These are phyloP conservation scores for Thuidium tamariscinum DNA, from an alignment of 225 moss, liverwort and hornwort genomes.

Conservation along the genomic window DNA sequence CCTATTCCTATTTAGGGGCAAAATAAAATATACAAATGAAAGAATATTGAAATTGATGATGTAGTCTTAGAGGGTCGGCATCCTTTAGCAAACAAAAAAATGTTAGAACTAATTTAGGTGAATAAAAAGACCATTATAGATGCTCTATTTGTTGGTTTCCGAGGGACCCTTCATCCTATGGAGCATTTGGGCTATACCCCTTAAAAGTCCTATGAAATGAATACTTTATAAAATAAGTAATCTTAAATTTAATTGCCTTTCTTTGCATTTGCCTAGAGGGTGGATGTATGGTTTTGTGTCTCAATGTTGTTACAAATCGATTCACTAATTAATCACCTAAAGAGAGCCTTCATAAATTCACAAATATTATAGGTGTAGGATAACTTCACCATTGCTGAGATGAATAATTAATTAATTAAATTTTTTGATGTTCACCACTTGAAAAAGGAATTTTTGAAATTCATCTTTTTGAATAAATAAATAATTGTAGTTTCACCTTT, in stretches of 20 bases:
- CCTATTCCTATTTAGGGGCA: too few species aligned
- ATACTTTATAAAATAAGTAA: not conserved
- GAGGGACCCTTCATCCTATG: accelerated
- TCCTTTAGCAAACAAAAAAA: not conserved
- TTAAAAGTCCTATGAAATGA: not conserved
- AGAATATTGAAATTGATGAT: not conserved
- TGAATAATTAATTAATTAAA: too few species aligned
- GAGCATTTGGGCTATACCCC: not conserved
- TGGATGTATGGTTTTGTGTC: too few species aligned
- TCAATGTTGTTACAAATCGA: too few species aligned
- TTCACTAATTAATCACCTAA: too few species aligned
- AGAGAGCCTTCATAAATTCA: too few species aligned
- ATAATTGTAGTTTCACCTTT: too few species aligned
- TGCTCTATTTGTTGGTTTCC: not conserved
- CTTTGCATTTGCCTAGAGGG: not conserved
- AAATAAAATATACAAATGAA: accelerated
- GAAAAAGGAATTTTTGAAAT: too few species aligned
- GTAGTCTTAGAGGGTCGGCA: accelerated
- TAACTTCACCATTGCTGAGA: too few species aligned
- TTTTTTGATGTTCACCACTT: too few species aligned
- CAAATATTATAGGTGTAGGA: too few species aligned
- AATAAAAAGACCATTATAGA: accelerated
- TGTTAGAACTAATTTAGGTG: not conserved
- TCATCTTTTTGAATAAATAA: too few species aligned
- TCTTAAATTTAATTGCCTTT: not conserved